Percentiles rank a stretch among this genome's conserved stretches.
These are phyloP conservation scores for Calendula officinalis DNA, from an alignment of 129 eudicot genomes.

Conservation along the genomic window DNA sequence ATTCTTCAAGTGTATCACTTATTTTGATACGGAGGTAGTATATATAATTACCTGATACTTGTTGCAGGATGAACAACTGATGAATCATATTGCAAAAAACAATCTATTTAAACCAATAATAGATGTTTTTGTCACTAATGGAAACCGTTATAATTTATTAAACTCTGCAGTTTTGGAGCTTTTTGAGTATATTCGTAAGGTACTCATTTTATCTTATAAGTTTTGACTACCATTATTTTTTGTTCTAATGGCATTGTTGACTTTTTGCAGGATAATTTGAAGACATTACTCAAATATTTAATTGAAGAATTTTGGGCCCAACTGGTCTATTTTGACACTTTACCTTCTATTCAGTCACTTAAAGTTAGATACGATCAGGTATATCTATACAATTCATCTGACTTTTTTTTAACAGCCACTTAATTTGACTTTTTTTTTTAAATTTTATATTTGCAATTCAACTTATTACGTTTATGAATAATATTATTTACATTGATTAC, in stretches of 20 bases:
- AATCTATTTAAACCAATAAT: constrained; percentile 76
- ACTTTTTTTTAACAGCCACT: no score
- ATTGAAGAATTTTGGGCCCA: constrained; percentile 78
- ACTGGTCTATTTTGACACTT: constrained; percentile 57
- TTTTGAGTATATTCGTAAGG: constrained; percentile 88
- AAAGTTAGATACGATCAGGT: constrained; percentile 95
- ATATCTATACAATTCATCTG: constrained; percentile 3
- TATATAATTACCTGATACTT: not conserved
- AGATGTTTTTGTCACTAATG: constrained; percentile 82
- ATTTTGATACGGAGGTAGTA: no score
- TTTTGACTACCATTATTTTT: constrained; percentile 4
- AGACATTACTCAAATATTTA: constrained; percentile 63
- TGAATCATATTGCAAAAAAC: constrained; percentile 72
- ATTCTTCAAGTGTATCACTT: no score
- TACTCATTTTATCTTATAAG: constrained; percentile 23
- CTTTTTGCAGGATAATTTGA: constrained; percentile 68
- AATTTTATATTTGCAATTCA: no score
- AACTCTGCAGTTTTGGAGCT: constrained; percentile 92
- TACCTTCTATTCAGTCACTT: constrained; percentile 60
- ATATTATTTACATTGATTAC: no score
- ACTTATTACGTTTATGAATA: no score
- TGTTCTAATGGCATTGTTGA: constrained; percentile 12
- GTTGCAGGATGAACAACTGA: constrained; percentile 85
- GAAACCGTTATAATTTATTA: constrained; percentile 80
- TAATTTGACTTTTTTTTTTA: no score